Conservation (phyloP, 108 stramenopile genomes). For the Nitzschia sp. region DNA sequence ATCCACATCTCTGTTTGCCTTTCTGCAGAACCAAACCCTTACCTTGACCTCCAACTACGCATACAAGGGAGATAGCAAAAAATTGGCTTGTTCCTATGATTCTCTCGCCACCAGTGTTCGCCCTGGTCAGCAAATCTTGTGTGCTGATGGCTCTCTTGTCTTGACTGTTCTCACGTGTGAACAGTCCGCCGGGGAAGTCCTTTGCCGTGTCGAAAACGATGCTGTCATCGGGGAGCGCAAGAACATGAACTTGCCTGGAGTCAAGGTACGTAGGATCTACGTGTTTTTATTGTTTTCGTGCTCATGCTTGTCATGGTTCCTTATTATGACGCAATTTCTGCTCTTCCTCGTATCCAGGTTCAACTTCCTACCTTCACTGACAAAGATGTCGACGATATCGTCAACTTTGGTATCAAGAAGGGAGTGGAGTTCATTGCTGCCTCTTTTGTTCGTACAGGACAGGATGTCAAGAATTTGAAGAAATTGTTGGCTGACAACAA, state of each 20-base stretch:
- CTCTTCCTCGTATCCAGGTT: constrained; percentile 34
- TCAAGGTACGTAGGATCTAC: constrained; percentile 19
- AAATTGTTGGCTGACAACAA: constrained; percentile 84
- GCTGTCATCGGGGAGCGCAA: constrained; percentile 81
- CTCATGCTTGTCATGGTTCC: neutral
- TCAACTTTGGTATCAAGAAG: constrained; percentile 84
- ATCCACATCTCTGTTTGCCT: constrained; percentile 12
- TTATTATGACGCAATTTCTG: neutral
- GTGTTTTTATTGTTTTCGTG: neutral
- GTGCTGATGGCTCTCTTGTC: constrained; percentile 87
- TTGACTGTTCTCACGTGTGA: constrained; percentile 67
- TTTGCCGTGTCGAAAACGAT: constrained; percentile 74
- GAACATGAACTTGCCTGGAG: constrained; percentile 92
- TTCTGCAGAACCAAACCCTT: constrained; percentile 45
- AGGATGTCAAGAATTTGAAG: constrained; percentile 85
- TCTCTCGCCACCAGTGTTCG: constrained; percentile 61
- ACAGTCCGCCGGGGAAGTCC: constrained; percentile 53
- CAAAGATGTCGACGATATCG: constrained; percentile 92
- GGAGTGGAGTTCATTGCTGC: constrained; percentile 96
- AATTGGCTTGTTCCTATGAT: constrained; percentile 78
- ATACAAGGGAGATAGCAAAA: constrained; percentile 60
- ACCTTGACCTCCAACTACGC: constrained; percentile 74
- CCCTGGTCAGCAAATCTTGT: constrained; percentile 74
- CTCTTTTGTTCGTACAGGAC: constrained; percentile 89
- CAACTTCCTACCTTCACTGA: constrained; percentile 87